Evolutionary conservation across 345 rosid genomes (phyloP), one percentile per base, ranked within the genome.

Genomic region (Theobroma cacao): DNA sequence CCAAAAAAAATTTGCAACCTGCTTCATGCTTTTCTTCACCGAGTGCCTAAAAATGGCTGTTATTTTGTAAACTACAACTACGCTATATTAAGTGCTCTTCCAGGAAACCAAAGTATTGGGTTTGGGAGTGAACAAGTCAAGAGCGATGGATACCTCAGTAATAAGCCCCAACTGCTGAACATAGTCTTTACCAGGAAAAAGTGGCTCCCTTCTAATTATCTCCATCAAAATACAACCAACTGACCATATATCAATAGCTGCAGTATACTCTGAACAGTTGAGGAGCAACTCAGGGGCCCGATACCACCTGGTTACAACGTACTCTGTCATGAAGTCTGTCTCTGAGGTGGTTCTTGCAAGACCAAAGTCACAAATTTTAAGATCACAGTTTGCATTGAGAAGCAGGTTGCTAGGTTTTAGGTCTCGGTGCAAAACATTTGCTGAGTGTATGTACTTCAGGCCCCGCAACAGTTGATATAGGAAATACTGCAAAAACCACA

Each of bases 201-300:
- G 93, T 3, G 98, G 91, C 74, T 93, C 94, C 84, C 95, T 87
- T 72, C 83, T 85, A 15, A 90, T 74, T 34, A 93, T 88, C 82
- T 93, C 98, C 98, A 93, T 88, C 68, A 95, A 81, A 74, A 93
- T 95, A 87, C 98, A 95, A 81, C 98, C 97, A 77, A 95, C 98
- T 12, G 97, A 93, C 98, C 98, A 95, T 20, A 94, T 86, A 72
- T 95, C 98, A 70, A 95, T 95, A 20, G 97, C 93, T 45, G 91
- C 90, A 58, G 95, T 88, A 62, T 91, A 90, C 69, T 91, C 95
- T 0, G 95, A 85, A 71, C 96, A 89, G 77, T 89, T 92, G 58
- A 92, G 89, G 58, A 92, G 89, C 89, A 92, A 77, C 58, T 92
- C 96, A 1, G 96, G 94, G 64, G 96, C 96, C 43, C 96, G 84